These are phyloP conservation scores for Colletotrichum siamense DNA, from an alignment of 2,329 filamentous ascomycete species.

Conservation along the genomic window DNA sequence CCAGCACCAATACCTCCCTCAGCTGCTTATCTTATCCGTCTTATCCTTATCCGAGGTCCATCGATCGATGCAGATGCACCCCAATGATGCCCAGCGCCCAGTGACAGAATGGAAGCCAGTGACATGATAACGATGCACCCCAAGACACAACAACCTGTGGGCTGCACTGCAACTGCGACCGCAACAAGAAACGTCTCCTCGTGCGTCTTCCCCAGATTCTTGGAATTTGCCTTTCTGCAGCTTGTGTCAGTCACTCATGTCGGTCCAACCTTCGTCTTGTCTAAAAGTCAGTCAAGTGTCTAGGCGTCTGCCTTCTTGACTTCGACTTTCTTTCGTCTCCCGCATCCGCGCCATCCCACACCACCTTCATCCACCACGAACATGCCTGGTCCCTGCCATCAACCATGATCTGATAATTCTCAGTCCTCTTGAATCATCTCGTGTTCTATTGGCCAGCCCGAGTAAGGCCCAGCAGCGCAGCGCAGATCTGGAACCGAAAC, in stretches of 20 bases:
- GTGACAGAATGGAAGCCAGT: neutral
- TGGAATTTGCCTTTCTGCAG: neutral
- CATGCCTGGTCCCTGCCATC: neutral
- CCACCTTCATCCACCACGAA: neutral
- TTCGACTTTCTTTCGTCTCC: neutral
- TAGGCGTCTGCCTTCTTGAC: neutral
- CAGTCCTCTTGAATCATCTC: neutral
- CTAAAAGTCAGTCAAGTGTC: neutral
- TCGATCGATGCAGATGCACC: neutral
- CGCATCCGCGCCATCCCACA: neutral
- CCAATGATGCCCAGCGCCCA: neutral
- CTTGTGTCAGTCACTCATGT: neutral
- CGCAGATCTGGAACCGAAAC: constrained; percentile 12
- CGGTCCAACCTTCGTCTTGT: neutral
- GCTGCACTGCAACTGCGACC: neutral
- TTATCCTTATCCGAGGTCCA: neutral
- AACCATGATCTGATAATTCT: constrained; percentile 15
- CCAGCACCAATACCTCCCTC: neutral
- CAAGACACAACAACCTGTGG: neutral
- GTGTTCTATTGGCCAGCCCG: neutral
- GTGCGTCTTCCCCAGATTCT: neutral
- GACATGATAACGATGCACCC: neutral
- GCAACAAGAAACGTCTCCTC: neutral
- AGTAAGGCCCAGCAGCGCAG: neutral
- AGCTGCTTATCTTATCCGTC: neutral